Percentiles rank a stretch among this genome's conserved stretches.
Conservation (phyloP, 2,329 filamentous ascomycete species). For the Calonectria ilicicola region DNA sequence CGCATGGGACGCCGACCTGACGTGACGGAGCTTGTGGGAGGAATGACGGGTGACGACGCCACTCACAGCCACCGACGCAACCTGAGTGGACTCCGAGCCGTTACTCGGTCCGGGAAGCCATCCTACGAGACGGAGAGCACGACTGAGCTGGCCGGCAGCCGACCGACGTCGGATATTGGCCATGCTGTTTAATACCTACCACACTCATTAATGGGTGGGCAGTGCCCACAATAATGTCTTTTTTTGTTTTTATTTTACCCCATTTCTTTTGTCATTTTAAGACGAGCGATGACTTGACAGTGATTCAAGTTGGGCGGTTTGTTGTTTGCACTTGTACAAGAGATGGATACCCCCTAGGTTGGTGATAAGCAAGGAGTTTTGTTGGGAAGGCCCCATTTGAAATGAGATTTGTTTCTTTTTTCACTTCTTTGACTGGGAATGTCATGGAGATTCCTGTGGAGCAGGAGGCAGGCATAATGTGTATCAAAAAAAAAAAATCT, state of each 20-base stretch:
- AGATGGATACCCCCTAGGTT: background rate
- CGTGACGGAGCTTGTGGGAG: conserved; percentile 50
- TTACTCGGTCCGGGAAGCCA: conserved; percentile 46
- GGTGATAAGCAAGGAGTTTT: conserved; percentile 4
- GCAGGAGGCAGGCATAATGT: conserved; percentile 4
- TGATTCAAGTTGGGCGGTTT: background rate
- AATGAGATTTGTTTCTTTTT: background rate
- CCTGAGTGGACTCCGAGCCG: conserved; percentile 47
- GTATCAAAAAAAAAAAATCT: background rate
- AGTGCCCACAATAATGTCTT: background rate
- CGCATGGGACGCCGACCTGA: conserved; percentile 41
- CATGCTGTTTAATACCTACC: background rate
- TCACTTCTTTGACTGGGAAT: background rate
- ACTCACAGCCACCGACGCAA: conserved; percentile 33
- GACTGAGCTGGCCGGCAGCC: conserved; percentile 59
- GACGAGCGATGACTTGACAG: conserved; percentile 3
- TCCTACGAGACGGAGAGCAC: conserved; percentile 63
- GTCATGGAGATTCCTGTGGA: background rate
- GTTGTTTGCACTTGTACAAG: background rate
- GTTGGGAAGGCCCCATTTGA: background rate
- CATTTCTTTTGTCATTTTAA: background rate
- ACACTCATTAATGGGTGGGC: conserved; percentile 1
- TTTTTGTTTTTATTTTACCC: background rate
- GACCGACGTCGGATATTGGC: conserved; percentile 51
- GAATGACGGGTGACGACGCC: conserved; percentile 31